Conservation (phyloP, 2,329 filamentous ascomycete species). For the Thelonectria blattea region DNA sequence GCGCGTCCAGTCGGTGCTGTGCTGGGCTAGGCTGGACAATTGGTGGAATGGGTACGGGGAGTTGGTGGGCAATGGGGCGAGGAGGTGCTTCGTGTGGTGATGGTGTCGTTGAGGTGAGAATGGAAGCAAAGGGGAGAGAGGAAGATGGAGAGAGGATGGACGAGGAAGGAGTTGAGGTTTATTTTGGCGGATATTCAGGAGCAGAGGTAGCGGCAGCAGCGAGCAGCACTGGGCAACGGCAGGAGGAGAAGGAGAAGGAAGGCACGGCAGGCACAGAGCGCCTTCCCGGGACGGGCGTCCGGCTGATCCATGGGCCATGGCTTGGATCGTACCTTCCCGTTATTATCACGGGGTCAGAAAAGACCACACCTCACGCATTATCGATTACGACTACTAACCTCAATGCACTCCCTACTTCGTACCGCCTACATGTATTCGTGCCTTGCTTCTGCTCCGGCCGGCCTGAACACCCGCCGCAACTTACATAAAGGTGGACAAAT, state of each 20-base stretch:
- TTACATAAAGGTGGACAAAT: not conserved
- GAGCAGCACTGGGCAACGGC: not conserved
- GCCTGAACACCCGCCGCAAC: not conserved
- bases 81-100: not conserved
- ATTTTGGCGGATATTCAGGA: conserved; percentile 12
- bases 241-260: conserved; percentile 8
- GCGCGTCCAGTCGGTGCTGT: conserved; percentile 12
- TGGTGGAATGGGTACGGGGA: conserved; percentile 3
- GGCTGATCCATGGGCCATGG: conserved; percentile 15
- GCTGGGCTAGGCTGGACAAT: conserved; percentile 8
- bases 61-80: conserved; percentile 13
- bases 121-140: not conserved
- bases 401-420: not conserved
- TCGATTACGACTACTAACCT: not conserved
- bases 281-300: conserved; percentile 12
- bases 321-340: conserved; percentile 2
- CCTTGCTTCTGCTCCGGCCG: not conserved
- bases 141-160: not conserved
- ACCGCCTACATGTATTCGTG: no score
- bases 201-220: not conserved
- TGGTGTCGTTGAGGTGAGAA: not conserved
- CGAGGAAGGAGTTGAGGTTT: conserved; percentile 9
- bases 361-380: not conserved
- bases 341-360: conserved; percentile 15
- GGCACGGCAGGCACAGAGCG: conserved; percentile 9